phyloP scores from a whole-genome alignment of 352 stramenopile species.

The Pythium insidiosum region DNA sequence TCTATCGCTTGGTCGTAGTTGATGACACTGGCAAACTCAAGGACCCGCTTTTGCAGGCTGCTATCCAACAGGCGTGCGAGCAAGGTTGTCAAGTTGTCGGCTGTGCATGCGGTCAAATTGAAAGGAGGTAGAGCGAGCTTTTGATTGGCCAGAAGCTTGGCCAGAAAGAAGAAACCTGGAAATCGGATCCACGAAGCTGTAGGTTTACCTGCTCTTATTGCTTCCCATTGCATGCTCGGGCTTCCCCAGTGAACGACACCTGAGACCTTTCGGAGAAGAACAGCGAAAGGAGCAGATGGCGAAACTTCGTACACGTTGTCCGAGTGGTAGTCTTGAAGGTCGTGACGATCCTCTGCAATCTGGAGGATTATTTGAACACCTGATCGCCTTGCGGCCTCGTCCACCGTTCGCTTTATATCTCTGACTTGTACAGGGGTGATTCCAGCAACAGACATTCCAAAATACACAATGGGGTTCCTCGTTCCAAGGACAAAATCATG shows the following conservation, averaged over 20 bases:
- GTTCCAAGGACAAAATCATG: constrained; percentile 25
- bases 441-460: constrained; percentile 37
- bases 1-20: no score
- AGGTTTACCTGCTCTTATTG: no score
- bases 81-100: no score
- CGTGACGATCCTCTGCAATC: constrained; percentile 24
- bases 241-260: no score
- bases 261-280: no score
- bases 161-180: no score
- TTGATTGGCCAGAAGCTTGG: no score
- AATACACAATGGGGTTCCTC: constrained; percentile 27
- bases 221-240: no score
- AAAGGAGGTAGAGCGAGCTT: no score
- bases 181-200: no score
- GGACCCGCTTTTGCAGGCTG: constrained; percentile 25
- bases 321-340: constrained; percentile 18
- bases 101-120: no score
- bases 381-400: constrained; percentile 24
- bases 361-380: constrained; percentile 58
- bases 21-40: constrained; percentile 37
- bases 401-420: constrained; percentile 32
- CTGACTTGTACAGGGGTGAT: constrained; percentile 27
- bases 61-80: constrained; percentile 17
- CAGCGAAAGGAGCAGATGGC: no score
- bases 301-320: constrained; percentile 40